Conservation (phyloP, 2,329 filamentous ascomycete species). For the Aspergillus japonicus region DNA sequence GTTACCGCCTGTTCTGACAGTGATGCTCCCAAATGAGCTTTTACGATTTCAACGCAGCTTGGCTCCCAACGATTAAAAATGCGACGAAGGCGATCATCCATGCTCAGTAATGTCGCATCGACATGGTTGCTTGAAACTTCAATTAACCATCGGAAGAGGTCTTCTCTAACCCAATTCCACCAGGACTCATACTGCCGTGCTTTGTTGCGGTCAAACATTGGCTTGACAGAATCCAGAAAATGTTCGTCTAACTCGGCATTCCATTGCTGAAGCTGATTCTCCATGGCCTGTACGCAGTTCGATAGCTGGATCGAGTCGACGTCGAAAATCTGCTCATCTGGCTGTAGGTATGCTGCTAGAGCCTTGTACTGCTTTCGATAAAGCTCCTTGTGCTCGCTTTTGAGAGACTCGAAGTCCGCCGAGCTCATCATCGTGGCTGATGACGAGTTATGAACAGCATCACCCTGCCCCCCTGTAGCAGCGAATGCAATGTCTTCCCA, state of each 20-base stretch:
- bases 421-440: constrained; percentile 1
- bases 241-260: constrained; percentile 31
- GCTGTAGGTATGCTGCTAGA: constrained; percentile 11
- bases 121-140: neutral
- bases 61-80: constrained; percentile 20
- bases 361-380: constrained; percentile 11
- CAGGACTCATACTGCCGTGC: constrained; percentile 33
- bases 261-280: constrained; percentile 25
- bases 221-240: constrained; percentile 30
- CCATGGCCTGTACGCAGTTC: constrained; percentile 5
- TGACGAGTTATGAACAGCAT: neutral
- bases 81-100: constrained; percentile 6
- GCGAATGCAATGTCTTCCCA: constrained; percentile 16
- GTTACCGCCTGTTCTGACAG: neutral
- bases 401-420: neutral
- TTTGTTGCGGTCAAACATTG: constrained; percentile 30
- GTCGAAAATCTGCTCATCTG: neutral
- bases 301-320: neutral
- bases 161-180: constrained; percentile 39
- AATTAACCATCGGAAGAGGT: constrained; percentile 16
- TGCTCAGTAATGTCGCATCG: neutral
- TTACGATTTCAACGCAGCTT: constrained; percentile 15
- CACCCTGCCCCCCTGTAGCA: neutral
- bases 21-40: neutral
- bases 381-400: constrained; percentile 7